phyloP scores from a whole-genome alignment of 23 red algal genomes.

The Agarophyton chilense region DNA sequence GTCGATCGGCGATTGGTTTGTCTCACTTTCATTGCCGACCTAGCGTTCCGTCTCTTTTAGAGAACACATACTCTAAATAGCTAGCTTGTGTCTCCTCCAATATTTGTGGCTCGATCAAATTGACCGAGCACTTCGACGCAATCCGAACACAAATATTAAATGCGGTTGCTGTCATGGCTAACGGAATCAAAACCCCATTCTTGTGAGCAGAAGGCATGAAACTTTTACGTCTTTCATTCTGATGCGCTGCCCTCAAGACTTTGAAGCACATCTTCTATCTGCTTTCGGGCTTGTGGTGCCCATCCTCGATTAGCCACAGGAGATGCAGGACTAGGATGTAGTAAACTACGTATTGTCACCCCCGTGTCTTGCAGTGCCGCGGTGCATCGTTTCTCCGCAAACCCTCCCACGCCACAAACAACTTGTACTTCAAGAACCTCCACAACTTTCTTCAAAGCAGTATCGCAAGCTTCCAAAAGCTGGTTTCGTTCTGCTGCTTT shows the following conservation, averaged over 20 bases:
- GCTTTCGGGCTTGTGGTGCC: conserved; percentile 29
- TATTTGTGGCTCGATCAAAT: no score
- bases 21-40: no score
- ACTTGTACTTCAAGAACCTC: neutral
- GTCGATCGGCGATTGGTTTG: no score
- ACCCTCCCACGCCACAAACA: conserved; percentile 70
- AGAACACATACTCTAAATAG: no score
- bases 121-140: no score
- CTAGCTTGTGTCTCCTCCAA: no score
- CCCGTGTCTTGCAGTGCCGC: conserved; percentile 6
- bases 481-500: conserved; percentile 11
- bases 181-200: no score
- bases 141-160: no score
- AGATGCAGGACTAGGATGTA: conserved; percentile 72
- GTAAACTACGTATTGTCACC: neutral
- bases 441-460: conserved; percentile 49
- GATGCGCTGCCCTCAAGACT: neutral
- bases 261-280: conserved; percentile 36
- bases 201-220: no score
- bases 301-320: conserved; percentile 71
- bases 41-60: no score
- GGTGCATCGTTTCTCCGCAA: conserved; percentile 38
- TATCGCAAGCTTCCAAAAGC: conserved; percentile 45
- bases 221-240: neutral
- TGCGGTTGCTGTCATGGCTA: no score